Evolutionary conservation across 139 green algal genomes (phyloP), one percentile per base, ranked within the genome.

Genomic region (Pseudopediastrum boryanum): DNA sequence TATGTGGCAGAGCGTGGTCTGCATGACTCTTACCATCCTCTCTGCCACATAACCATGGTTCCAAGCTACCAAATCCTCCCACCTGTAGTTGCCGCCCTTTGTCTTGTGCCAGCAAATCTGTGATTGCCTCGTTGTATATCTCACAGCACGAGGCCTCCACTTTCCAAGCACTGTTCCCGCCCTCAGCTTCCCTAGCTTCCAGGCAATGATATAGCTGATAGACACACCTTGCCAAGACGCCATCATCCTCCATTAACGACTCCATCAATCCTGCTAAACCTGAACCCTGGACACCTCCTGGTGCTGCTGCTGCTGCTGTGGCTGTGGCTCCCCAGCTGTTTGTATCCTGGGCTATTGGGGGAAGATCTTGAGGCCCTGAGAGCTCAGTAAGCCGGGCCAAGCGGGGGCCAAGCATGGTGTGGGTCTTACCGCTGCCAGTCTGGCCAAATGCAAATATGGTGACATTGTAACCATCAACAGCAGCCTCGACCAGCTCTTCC

Each of bases 401-500:
- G 46, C 74, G 50, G 43, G 74, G 74, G 7, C 76, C 76, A 13
- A 82, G 58, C 85, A 95, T 94, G 2, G 89, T 95, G 78, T 94
- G 85, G 0, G 90, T 95, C 75, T 95, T 95, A 23, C 90, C 90
- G 7, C 75, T 88, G 35, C 90, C 90, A 23, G 90, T 95, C 62
- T 95, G 90, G 19, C 90, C 89, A 69, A 94, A 95, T 7, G 90
- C 90, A 7, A 95, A 77, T 8, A 94, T 64, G 8, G 90, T 95
- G 71, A 90, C 85, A 46, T 38, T 71, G 81, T 92, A 95, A 50
- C 91, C 91, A 46, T 91, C 85, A 43, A 93, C 76, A 3, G 85
- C 88, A 12, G 85, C 76, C 16, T 88, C 80, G 4, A 81, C 75
- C 43, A 80, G 59, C n/a, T 80, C 65, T 29, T 71, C 52, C 35